Base-by-base conservation (phyloP, 139 green algal genomes). In the Nannochloris sp. region DNA sequence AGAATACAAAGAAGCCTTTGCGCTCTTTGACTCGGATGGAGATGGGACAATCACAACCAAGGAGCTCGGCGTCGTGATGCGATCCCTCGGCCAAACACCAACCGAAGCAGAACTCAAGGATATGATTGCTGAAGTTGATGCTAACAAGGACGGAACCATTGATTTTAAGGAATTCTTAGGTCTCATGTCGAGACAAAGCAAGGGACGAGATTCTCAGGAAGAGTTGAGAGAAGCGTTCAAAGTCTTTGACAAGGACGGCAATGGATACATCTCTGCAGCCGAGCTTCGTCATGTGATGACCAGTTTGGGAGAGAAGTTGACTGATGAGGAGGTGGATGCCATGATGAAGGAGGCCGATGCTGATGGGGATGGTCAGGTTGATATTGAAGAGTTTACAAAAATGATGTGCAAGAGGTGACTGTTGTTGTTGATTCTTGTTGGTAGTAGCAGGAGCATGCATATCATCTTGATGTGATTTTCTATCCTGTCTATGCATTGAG, bases 101-200 rank as follows among this genome's bases (percentile, higher is more conserved):
- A 99, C 94, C 5, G 94, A 99, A 78, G 94, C 92, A 7, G 94
- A 99, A 83, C 83, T 99, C 67, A 88, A 97, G 78, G 94, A 99
- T 64, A 99, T 99, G 94, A 97, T 99, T 71, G 96, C 92, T 68
- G 94, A 99, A 79, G 94, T 99, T 19, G 94, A 99, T 71, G 87
- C 88, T 19, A 94, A 99, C 70, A 91, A 91, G 51, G 97, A 97
- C 71, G 94, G 94, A 37, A 99, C 92, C 27, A 99, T 99, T 61
- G 94, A 99, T 75, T 99, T 99, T 67, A 88, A 91, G 4, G 94
- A 99, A 85, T 99, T 99, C 69, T 70, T 99, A 4, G 91, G 85
- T 73, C 83, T 99, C 24, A 99, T 99, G 94, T 84, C 88, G 1
- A 77, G 87, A 50, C 98, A 99, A 75, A 99, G 98, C 91, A 97